Percentiles rank a stretch among this genome's conserved stretches.
Evolutionary conservation across 1,284 basidiomycete species (phyloP).

Genomic region (Sanguinoderma infundibulare): DNA sequence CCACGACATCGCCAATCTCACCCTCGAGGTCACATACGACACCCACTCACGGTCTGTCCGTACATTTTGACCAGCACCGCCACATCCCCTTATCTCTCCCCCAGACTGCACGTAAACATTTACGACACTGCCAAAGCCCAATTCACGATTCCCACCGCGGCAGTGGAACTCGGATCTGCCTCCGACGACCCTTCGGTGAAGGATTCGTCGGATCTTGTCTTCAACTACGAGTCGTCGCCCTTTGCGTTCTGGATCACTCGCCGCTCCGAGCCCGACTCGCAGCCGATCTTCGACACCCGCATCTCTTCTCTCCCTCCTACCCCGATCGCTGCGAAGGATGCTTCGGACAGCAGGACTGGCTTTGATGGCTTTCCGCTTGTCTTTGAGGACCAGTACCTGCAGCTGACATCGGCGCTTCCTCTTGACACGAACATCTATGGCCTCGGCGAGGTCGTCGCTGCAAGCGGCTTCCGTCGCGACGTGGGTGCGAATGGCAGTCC

Average conservation of each 20-base stretch:
- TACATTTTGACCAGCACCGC: neutral
- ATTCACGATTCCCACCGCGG: conserved; percentile 68
- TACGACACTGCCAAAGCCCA: conserved; percentile 62
- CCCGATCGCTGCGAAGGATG: conserved; percentile 53
- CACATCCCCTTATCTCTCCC: neutral
- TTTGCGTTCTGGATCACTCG: conserved; percentile 85
- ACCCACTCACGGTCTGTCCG: conserved; percentile 51
- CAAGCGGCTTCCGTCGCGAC: conserved; percentile 71
- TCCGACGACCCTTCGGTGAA: conserved; percentile 28
- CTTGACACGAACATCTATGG: conserved; percentile 77
- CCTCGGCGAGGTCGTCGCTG: conserved; percentile 74
- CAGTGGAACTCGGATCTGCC: conserved; percentile 54
- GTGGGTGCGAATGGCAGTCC: conserved; percentile 53
- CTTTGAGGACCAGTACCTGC: conserved; percentile 76
- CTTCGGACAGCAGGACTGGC: conserved; percentile 51
- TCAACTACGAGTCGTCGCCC: conserved; percentile 68
- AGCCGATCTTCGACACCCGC: conserved; percentile 79
- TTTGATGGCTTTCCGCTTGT: conserved; percentile 67
- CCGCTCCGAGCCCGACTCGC: conserved; percentile 55
- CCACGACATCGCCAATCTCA: conserved; percentile 64
- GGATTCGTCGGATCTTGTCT: conserved; percentile 60
- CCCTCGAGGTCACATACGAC: conserved; percentile 71
- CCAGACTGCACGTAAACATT: conserved; percentile 78
- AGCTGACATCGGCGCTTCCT: conserved; percentile 70
- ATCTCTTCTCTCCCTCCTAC: conserved; percentile 56